A percentile compares a stretch with the other conserved stretches of the same genome.
These are phyloP conservation scores for Pythium myriotylum DNA, from an alignment of 352 stramenopile genomes.

Conservation along the genomic window DNA sequence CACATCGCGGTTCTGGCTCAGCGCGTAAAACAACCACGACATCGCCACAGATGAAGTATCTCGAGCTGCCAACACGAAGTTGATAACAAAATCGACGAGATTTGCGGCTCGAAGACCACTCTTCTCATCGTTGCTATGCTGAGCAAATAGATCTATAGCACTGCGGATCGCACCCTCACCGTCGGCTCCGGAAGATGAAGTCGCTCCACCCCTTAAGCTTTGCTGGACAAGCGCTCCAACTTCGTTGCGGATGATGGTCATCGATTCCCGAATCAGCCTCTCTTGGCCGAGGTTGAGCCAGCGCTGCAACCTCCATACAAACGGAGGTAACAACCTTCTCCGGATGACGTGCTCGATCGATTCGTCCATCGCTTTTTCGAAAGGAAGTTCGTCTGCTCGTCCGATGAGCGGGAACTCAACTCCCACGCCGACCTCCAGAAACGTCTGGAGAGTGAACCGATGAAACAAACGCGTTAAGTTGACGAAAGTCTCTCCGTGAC, in stretches of 20 bases:
- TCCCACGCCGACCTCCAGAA: constrained; percentile 52
- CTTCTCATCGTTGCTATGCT: constrained; percentile 2
- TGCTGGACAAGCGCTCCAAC: constrained; percentile 42
- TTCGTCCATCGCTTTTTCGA: constrained; percentile 45
- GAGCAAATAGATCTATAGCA: constrained; percentile 5
- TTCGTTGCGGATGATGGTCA: constrained; percentile 39
- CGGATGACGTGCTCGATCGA: constrained; percentile 35
- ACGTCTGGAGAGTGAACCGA: constrained; percentile 54
- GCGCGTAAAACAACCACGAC: constrained; percentile 71
- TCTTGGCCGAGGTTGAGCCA: constrained; percentile 45
- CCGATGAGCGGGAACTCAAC: constrained; percentile 44
- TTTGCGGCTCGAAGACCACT: constrained; percentile 30
- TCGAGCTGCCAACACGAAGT: constrained; percentile 71
- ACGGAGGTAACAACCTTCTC: constrained; percentile 46
- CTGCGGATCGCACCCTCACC: not conserved
- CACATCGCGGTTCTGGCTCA: constrained; percentile 61
- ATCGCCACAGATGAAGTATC: constrained; percentile 76
- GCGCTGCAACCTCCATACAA: constrained; percentile 56
- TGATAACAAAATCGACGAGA: constrained; percentile 66
- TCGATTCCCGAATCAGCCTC: constrained; percentile 28
- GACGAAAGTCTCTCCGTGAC: not conserved
- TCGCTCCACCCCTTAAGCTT: not conserved
- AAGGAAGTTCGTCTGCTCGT: constrained; percentile 34
- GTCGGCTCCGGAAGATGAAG: not conserved
- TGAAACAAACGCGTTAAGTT: constrained; percentile 40